Percentiles rank a stretch among this genome's conserved stretches.
phyloP scores from a whole-genome alignment of 805 yeast species.

The Nematodospora valgi region DNA sequence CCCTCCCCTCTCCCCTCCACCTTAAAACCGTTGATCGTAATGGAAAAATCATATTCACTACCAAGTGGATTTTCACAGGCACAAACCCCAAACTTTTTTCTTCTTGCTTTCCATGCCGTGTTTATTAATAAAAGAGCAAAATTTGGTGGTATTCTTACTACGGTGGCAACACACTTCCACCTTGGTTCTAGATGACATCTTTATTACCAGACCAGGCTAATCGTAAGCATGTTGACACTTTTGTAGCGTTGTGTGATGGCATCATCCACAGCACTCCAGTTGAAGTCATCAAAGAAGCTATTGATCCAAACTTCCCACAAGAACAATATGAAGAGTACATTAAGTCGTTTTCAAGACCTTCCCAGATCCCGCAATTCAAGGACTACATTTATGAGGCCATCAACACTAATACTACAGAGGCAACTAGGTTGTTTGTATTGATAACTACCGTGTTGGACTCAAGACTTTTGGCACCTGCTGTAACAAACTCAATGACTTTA shows the following conservation, averaged over 20 bases:
- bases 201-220: constrained; percentile 8
- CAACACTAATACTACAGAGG: constrained; percentile 12
- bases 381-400: constrained; percentile 14
- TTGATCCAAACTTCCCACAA: constrained; percentile 23
- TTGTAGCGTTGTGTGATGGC: constrained; percentile 32
- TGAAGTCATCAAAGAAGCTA: constrained; percentile 20
- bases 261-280: constrained; percentile 30
- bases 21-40: too few species aligned
- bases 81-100: too few species aligned
- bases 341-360: constrained; percentile 21
- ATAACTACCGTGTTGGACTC: constrained; percentile 26
- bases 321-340: constrained; percentile 29
- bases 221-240: constrained; percentile 23
- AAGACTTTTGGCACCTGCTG: constrained; percentile 26
- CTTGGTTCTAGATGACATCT: neutral
- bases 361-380: constrained; percentile 25
- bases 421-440: constrained; percentile 21
- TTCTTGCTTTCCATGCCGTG: too few species aligned
- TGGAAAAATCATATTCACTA: too few species aligned
- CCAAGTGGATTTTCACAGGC: too few species aligned
- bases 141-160: too few species aligned
- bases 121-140: too few species aligned
- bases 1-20: too few species aligned
- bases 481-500: constrained; percentile 33
- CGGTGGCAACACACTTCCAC: too few species aligned